Evolutionary conservation across 768 basidiomycete genomes (phyloP), one percentile per base, ranked within the genome.

Genomic region (Tulasnella sp.): DNA sequence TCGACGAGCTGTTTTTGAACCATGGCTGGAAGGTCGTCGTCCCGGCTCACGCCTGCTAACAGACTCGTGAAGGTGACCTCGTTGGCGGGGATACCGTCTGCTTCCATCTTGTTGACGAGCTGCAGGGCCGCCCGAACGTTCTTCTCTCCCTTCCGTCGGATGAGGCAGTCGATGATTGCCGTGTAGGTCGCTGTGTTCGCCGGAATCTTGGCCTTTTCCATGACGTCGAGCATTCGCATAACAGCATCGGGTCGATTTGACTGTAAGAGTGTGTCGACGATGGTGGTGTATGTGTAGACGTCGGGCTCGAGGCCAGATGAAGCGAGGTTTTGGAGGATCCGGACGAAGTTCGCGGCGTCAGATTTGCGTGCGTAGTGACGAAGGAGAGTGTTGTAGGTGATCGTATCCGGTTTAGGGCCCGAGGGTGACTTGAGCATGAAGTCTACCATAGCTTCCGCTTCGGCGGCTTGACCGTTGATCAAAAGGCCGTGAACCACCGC

Each of bases 1-100:
- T 88, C 85, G 20, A 86, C 86, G 57, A 87, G 83, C 16, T 20
- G 32, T 16, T 20, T 29, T 9, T 67, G 70, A 9, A 72, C 70
- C 39, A 84, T 81, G 6, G 85, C 80, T 32, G 88, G 83, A 76
- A 89, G 81, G 86, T 90, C 89, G 11, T 84, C 81, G 20, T 88
- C 89, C 39, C 90, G 88, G 82, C 93, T 89, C 80, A 96, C 86
- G 5, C 91, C 92, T 10, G 90, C 86, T 71, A 98, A 86, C 72
- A 98, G 86, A 1, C 90, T 86, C 0, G 95, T 96, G 84, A 95
- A 99, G 39, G 94, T 95, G 79, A 95, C 87, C 79, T 90, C 89
- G 82, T 92, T 96, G 0, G 94, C 92, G 70, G 83, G 83, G 35
- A 86, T 83, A 5, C 85, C 83, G 4, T 85, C 83, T 32, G 82